Evolutionary conservation across 2,329 filamentous ascomycete genomes (phyloP).

Genomic region (Pezicula radicicola): DNA sequence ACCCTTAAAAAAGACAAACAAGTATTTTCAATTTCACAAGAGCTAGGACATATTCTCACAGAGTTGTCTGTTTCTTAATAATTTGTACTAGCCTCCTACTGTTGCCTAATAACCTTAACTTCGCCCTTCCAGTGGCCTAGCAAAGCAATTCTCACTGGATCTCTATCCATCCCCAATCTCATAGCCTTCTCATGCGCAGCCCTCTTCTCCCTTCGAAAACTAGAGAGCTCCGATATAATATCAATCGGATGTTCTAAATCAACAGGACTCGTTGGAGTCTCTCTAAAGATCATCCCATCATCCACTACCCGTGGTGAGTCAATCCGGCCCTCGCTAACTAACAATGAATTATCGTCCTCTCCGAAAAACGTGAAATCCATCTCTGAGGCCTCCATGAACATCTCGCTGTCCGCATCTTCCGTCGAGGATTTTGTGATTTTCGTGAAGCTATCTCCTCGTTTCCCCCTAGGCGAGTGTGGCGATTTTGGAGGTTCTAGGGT

Average conservation of each 20-base stretch:
- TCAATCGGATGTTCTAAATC: constrained; percentile 5
- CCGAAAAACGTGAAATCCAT: constrained; percentile 18
- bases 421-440: constrained; percentile 17
- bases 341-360: constrained; percentile 14
- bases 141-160: constrained; percentile 7
- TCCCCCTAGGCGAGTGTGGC: background rate
- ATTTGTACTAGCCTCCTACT: background rate
- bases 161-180: background rate
- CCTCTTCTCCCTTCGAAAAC: constrained; percentile 12
- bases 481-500: constrained; percentile 3
- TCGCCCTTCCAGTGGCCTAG: constrained; percentile 17
- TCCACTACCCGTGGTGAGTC: constrained; percentile 3
- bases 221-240: constrained; percentile 11
- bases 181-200: constrained; percentile 7
- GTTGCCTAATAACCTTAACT: constrained; percentile 13
- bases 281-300: constrained; percentile 5
- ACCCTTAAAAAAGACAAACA: no score
- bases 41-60: no score
- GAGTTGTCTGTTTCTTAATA: background rate
- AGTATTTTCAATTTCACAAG: no score
- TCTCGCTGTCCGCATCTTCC: constrained; percentile 15
- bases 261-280: background rate
- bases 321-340: constrained; percentile 13
- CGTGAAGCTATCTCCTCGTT: background rate
- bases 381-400: constrained; percentile 12